A percentile compares a stretch with the other conserved stretches of the same genome.
Evolutionary conservation across 1,284 basidiomycete genomes (phyloP).

Genomic region (Cutaneotrichosporon sp.): DNA sequence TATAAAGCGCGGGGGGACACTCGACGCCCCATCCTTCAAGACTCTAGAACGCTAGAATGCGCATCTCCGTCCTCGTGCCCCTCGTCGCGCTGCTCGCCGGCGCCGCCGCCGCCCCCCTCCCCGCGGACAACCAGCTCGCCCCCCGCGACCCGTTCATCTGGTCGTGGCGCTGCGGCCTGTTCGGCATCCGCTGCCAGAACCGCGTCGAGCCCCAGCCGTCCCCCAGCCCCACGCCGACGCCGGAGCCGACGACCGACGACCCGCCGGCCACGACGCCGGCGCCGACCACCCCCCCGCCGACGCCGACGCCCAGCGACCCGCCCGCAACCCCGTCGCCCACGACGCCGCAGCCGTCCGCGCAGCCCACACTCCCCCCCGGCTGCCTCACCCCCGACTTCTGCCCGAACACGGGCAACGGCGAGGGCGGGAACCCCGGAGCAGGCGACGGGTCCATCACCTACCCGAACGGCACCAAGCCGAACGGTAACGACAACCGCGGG

Average conservation of each 20-base stretch:
- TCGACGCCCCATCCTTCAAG: not conserved
- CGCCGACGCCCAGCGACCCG: too few relatives aligned
- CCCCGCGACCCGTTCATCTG: not conserved
- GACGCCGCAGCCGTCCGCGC: not conserved
- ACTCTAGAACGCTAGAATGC: not conserved
- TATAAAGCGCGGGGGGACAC: too few relatives aligned
- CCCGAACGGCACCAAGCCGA: not conserved
- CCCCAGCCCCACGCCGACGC: not conserved
- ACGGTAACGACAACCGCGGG: not conserved
- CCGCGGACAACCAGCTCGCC: not conserved
- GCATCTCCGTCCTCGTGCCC: not conserved
- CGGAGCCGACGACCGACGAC: not conserved
- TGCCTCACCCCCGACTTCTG: constrained; percentile 5
- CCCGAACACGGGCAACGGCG: not conserved
- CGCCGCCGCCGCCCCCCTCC: not conserved
- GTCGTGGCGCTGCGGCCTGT: not conserved
- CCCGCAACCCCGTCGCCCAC: too few relatives aligned
- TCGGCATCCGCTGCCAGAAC: not conserved
- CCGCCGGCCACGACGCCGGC: too few relatives aligned
- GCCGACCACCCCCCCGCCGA: not conserved
- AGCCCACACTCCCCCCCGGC: not conserved
- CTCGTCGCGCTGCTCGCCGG: constrained; percentile 2
- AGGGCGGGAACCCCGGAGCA: not conserved
- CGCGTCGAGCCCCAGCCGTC: too few relatives aligned
- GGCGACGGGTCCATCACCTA: not conserved